These are phyloP conservation scores for Podospora pseudoanserina DNA, from an alignment of 495 filamentous ascomycete species.

Conservation along the genomic window DNA sequence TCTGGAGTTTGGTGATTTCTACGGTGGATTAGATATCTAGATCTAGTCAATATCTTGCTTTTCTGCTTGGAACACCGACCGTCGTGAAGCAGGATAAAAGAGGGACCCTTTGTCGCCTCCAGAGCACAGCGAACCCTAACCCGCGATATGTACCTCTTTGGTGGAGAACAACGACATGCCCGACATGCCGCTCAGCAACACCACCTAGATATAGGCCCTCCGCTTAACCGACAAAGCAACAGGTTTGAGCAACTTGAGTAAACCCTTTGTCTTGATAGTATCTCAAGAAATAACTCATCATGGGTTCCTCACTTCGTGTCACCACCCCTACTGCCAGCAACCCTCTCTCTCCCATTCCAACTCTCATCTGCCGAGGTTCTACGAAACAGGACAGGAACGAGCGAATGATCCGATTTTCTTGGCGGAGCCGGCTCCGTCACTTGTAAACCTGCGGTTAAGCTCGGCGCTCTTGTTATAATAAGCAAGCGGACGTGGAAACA, in stretches of 20 bases:
- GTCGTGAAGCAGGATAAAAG: background rate
- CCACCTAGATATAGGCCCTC: background rate
- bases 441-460: background rate
- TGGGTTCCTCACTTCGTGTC: background rate
- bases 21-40: background rate
- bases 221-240: background rate
- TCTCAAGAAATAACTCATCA: background rate
- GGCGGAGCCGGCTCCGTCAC: slow-evolving; percentile 1
- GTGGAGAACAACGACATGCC: background rate
- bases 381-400: background rate
- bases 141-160: background rate
- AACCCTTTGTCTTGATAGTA: background rate
- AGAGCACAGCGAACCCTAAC: background rate
- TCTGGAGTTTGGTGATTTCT: background rate
- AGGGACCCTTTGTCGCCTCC: background rate
- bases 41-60: background rate
- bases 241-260: background rate
- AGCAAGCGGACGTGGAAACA: background rate
- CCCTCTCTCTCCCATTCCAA: background rate
- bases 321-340: background rate
- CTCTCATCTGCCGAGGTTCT: background rate
- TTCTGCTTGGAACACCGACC: background rate
- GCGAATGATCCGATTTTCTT: background rate
- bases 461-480: background rate
- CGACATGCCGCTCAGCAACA: background rate